These are phyloP conservation scores for Penicillium italicum DNA, from an alignment of 2,329 filamentous ascomycete species.

Conservation along the genomic window DNA sequence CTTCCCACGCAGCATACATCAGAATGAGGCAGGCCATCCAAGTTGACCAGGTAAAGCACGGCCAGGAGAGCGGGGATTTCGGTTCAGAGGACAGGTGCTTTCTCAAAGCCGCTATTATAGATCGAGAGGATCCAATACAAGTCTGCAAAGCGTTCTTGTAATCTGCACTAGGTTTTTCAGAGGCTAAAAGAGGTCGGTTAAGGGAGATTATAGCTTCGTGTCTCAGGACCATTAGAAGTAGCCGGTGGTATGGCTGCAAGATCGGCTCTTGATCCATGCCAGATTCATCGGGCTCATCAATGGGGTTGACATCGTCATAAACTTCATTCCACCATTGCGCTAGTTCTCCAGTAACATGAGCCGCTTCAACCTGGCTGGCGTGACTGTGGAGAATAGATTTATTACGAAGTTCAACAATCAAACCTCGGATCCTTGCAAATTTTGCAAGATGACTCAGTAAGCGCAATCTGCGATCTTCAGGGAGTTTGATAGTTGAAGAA, in stretches of 20 bases:
- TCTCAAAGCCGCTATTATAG: slow-evolving; percentile 44
- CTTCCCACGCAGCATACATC: slow-evolving; percentile 50
- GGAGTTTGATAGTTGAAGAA: background rate
- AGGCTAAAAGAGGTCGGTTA: slow-evolving; percentile 50
- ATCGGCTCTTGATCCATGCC: background rate
- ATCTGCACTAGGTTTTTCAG: slow-evolving; percentile 42
- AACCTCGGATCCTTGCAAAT: slow-evolving; percentile 49
- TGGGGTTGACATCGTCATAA: slow-evolving; percentile 47
- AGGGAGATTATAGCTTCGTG: slow-evolving; percentile 52
- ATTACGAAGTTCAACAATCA: slow-evolving; percentile 53
- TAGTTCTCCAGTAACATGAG: slow-evolving; percentile 49
- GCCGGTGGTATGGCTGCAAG: slow-evolving; percentile 37
- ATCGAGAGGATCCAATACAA: slow-evolving; percentile 51
- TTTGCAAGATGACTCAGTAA: slow-evolving; percentile 45
- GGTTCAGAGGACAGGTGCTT: slow-evolving; percentile 23
- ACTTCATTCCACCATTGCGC: slow-evolving; percentile 54
- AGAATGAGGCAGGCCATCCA: slow-evolving; percentile 55
- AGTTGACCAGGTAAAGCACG: slow-evolving; percentile 52
- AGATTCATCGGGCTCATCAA: slow-evolving; percentile 21
- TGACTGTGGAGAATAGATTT: slow-evolving; percentile 49
- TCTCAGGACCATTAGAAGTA: slow-evolving; percentile 46
- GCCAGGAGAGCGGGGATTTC: slow-evolving; percentile 44
- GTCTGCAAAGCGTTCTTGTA: slow-evolving; percentile 51
- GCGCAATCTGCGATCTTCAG: slow-evolving; percentile 28
- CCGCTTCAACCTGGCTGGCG: slow-evolving; percentile 43